phyloP scores from a whole-genome alignment of 2,329 filamentous ascomycete species.

The Paecilomyces fulvus region DNA sequence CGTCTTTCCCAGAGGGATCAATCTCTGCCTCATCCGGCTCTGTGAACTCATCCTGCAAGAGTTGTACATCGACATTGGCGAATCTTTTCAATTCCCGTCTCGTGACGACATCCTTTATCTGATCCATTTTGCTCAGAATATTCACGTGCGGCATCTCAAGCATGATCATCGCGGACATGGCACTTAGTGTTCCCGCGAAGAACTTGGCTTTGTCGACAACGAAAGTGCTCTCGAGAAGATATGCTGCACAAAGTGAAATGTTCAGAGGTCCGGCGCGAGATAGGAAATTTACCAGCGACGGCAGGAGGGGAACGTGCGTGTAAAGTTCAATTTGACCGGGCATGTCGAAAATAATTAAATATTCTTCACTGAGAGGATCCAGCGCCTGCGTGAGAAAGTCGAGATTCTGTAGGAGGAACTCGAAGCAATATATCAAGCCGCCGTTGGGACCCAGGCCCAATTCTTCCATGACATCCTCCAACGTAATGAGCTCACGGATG shows the following conservation, averaged over 20 bases:
- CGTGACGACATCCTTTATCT: constrained; percentile 80
- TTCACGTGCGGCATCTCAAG: constrained; percentile 95
- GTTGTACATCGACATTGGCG: constrained; percentile 70
- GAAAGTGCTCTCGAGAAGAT: constrained; percentile 91
- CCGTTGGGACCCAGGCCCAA: constrained; percentile 85
- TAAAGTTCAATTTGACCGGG: constrained; percentile 98
- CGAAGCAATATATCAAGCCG: constrained; percentile 91
- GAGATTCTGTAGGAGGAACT: constrained; percentile 88
- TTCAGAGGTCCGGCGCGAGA: constrained; percentile 72
- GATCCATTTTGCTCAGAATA: constrained; percentile 94
- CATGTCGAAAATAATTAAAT: constrained; percentile 97
- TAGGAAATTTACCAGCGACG: constrained; percentile 72
- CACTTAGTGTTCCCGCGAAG: constrained; percentile 88
- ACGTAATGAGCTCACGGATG: constrained; percentile 87
- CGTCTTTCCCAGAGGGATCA: constrained; percentile 58
- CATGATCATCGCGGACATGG: constrained; percentile 99
- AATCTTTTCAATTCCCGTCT: constrained; percentile 86
- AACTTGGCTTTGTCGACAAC: constrained; percentile 94
- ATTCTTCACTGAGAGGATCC: constrained; percentile 82
- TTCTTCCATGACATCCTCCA: constrained; percentile 96
- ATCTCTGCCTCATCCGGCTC: constrained; percentile 46
- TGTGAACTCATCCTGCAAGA: constrained; percentile 61
- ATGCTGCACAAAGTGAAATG: constrained; percentile 85
- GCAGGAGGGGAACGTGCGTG: constrained; percentile 89
- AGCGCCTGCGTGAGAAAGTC: constrained; percentile 83